Evolutionary conservation across 805 yeast species (phyloP), one percentile per base, ranked within the genome.

Genomic region (Ogataea pilisensis): DNA sequence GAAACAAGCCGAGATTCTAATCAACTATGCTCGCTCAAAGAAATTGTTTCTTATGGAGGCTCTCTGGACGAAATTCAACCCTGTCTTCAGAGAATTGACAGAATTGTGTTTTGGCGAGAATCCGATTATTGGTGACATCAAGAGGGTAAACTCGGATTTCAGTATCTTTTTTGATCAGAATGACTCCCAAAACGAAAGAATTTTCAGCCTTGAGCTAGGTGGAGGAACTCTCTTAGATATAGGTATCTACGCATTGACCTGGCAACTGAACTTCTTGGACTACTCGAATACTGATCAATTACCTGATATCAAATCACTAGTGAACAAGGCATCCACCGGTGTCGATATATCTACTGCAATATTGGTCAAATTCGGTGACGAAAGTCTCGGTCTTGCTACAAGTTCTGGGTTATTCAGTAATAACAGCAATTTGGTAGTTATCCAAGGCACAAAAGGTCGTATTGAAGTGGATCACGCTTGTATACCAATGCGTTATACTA

Each of bases 201-300:
- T 73, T 32, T 58, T 72, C 40, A 65, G 69, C 49, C 68, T 64
- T 6, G 54, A 58, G 12, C 61, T 74, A 26, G 82, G 76, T 12
- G 84, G 78, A 11, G 83, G 84, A 16, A 73, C 77, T 1, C 52
- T 76, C 24, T 64, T 76, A 46, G 83, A 78, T 55, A 63, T 76
- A 39, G 81, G 82, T 2, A 66, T 76, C 37, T 78, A 78, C 45
- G 60, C 78, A 4, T 43, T 75, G 33, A 72, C 74, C 5, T 77
- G 70, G 57, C 61, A 63, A 14, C 50, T 75, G 38, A 49, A 65
- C 9, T 62, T 70, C 26, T 51, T 70, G 37, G 69, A 68, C 22
- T 64, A 66, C 9, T 49, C 44, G 28, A 45, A 53, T 16, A 60
- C 54, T 28, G 49, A 57, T 28, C 41, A 27, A 16, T 3, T 26